These are phyloP conservation scores for Melastoma malabathricum DNA, from an alignment of 345 rosid genomes.

Conservation along the genomic window DNA sequence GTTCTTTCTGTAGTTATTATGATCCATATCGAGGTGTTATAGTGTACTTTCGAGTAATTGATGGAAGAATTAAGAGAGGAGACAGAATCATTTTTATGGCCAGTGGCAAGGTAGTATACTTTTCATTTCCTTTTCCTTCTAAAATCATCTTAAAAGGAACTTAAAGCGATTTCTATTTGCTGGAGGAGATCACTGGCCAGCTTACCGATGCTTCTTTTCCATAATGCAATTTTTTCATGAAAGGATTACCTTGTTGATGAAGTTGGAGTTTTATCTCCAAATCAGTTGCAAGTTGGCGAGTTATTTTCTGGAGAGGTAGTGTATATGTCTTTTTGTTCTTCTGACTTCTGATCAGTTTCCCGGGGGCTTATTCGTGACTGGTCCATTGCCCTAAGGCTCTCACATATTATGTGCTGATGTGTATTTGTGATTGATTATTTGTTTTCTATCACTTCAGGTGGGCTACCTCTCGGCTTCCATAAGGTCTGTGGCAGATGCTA, in stretches of 20 bases:
- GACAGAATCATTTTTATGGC: slow-evolving; percentile 92
- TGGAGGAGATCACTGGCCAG: too few relatives aligned
- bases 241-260: slow-evolving; percentile 94
- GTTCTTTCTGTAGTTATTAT: slow-evolving; percentile 53
- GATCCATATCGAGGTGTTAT: slow-evolving; percentile 98
- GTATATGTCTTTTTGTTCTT: not conserved
- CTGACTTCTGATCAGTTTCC: too few relatives aligned
- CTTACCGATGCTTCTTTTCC: too few relatives aligned
- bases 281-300: slow-evolving; percentile 80
- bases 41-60: slow-evolving; percentile 87
- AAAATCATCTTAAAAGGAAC: too few relatives aligned
- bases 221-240: slow-evolving; percentile 5
- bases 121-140: not conserved
- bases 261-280: slow-evolving; percentile 90
- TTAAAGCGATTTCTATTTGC: too few relatives aligned
- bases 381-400: too few relatives aligned
- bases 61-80: slow-evolving; percentile 89
- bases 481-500: slow-evolving; percentile 93
- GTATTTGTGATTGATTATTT: not conserved
- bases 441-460: slow-evolving; percentile 31
- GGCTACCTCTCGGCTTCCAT: slow-evolving; percentile 95
- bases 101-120: slow-evolving; percentile 54
- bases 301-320: slow-evolving; percentile 95
- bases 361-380: too few relatives aligned
- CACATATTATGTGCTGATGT: too few relatives aligned